Evolutionary conservation across 176 grass and related monocot genomes (phyloP), one percentile per base, ranked within the genome.

Genomic region (Raddia guianensis): DNA sequence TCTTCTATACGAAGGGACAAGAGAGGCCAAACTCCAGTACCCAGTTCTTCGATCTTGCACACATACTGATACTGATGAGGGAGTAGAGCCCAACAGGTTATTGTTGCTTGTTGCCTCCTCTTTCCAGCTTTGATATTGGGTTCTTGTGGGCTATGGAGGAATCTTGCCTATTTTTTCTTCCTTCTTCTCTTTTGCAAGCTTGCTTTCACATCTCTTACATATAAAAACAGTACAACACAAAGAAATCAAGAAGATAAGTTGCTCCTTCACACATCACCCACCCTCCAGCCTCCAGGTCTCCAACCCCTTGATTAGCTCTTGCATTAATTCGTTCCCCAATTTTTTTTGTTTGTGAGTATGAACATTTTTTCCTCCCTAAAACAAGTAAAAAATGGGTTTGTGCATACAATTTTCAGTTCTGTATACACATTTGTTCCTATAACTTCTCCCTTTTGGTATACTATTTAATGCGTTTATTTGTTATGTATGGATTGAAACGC

Each of bases 121-220:
- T 40, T 47, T 67, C 60, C 68, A 59, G 8, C 54, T 80, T 57
- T 49, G 37, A 40, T 40, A 40, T 42, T 76, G 75, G 33, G 33
- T 68, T n/a, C 52, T 68, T 81, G 9, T 67, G 45, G 70, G 11
- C 56, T 70, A 33, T 51, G 59, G 43, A 73, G 64, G 55, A 84
- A 76, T 69, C 64, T 21, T 63, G 49, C 42, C 82, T 76, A 68
- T 53, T 69, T 21, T 75, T 76, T 52, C 66, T 40, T 40, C 3
- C 37, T 80, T 64, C 21, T 46, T 40, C 20, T 16, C 0, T 42
- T 55, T 49, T 76, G 9, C 64, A 81, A 89, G 52, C 72, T 86
- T 78, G 78, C 79, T 82, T 82, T 86, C 74, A 77, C 77, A 86
- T 43, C 82, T 72, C 7, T 40, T 6, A 40, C 63, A 68, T 76